These are phyloP conservation scores for Triticum aestivum DNA, from an alignment of 176 grass and related monocot species.

Conservation along the genomic window IWGSC_CS_RefSeq_v2.1 NC_057807.1:337146228-337146727, in stretches of 20 bases:
- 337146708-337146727: slow-evolving; percentile 65
- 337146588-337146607: neutral
- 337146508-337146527: slow-evolving; percentile 68
- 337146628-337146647: neutral
- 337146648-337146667: slow-evolving; percentile 9
- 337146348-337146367: slow-evolving; percentile 92
- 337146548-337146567: slow-evolving; percentile 91
- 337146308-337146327: slow-evolving; percentile 86
- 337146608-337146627: neutral
- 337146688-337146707: slow-evolving; percentile 76
- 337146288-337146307: slow-evolving; percentile 79
- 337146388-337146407: slow-evolving; percentile 59
- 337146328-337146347: slow-evolving; percentile 82
- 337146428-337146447: slow-evolving; percentile 73
- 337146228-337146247: slow-evolving; percentile 70
- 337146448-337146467: slow-evolving; percentile 87
- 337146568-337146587: slow-evolving; percentile 26
- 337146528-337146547: slow-evolving; percentile 45
- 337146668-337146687: slow-evolving; percentile 84
- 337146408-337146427: slow-evolving; percentile 80
- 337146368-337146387: slow-evolving; percentile 81
- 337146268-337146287: slow-evolving; percentile 63
- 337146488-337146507: slow-evolving; percentile 80
- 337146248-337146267: slow-evolving; percentile 48
- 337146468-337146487: slow-evolving; percentile 88